Base-by-base conservation (phyloP, 208 protist genomes). In the Blechomonas ayalai region DNA sequence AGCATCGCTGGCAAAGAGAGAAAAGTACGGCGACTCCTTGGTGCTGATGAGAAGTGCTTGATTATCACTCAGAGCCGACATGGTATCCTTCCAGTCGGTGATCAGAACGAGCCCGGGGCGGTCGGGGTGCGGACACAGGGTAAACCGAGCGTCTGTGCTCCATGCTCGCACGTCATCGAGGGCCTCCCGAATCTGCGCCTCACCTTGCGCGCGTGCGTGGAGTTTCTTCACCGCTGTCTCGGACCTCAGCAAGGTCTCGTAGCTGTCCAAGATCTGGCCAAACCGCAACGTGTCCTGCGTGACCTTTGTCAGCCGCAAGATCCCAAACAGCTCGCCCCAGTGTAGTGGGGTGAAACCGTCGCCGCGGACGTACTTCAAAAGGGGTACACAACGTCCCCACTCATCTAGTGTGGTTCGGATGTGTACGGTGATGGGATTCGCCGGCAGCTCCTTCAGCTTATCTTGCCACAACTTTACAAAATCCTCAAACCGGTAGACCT, bases 81-180 rank as follows among this genome's bases (percentile, higher is more conserved):
- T 53, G 1, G 97, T 62, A 39, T 98, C 95, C 59, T 97, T 97
- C 97, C 97, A 99, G 29, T 98, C 97, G 9, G 93, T 93, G 50
- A 99, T 96, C 22, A 99, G 77, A 38, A 82, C 55, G 24, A 97
- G 80, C 24, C 80, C 79, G 7, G 56, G 34, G 37, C 76, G 68
- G 12, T 86, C 85, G 12, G 73, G 80, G 50, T 82, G 80, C 23
- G 91, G 69, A 7, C 67, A 73, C 23, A 96, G 73, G 15, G 63
- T 48, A 56, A 98, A 97, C 1, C 45, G 55, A 4, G 92, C 80
- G 0, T 92, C 76, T 10, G 59, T 83, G 19, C 82, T 87, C 96
- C 96, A 98, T 16, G 77, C 68, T 2, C 83, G 74, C 2, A 99
- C 67, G 53, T 99, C 97, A 39, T 96, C 78, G 16, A 99, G 55